phyloP scores from a whole-genome alignment of 148 eudicot genomes.

The Diospyros lotus region DNA sequence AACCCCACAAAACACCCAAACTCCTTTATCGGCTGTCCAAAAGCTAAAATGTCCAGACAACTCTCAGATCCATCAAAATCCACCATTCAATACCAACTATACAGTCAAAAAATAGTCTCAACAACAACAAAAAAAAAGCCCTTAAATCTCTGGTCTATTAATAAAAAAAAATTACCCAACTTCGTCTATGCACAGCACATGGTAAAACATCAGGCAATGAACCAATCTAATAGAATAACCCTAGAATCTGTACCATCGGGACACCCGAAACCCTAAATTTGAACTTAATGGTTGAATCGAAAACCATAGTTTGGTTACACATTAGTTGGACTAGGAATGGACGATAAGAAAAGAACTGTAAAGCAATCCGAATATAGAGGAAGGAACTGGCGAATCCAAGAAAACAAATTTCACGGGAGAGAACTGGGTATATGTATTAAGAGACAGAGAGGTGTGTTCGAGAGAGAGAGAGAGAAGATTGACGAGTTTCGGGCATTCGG shows the following conservation, averaged over 20 bases:
- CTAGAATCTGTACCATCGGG: slow-evolving; percentile 5
- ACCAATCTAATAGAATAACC: neutral
- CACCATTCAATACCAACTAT: slow-evolving; percentile 2
- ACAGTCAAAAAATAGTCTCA: neutral
- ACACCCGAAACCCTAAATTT: slow-evolving; percentile 10
- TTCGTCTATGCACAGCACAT: neutral
- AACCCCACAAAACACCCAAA: neutral
- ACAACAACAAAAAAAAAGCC: neutral
- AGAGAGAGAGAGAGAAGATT: slow-evolving; percentile 15
- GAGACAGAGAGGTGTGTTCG: slow-evolving; percentile 1
- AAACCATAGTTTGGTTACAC: slow-evolving; percentile 7
- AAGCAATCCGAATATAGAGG: neutral
- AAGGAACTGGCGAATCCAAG: slow-evolving; percentile 6
- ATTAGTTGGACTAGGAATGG: slow-evolving; percentile 1
- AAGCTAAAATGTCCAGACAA: neutral
- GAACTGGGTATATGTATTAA: slow-evolving; percentile 2
- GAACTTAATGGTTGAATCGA: neutral
- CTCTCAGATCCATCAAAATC: slow-evolving; percentile 10
- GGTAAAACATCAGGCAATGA: neutral
- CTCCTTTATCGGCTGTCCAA: neutral
- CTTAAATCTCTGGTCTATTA: neutral
- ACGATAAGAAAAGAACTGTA: neutral
- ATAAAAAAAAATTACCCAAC: neutral
- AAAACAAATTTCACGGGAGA: slow-evolving; percentile 13
- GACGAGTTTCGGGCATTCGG: slow-evolving; percentile 10